Evolutionary conservation across 2,329 filamentous ascomycete species (phyloP), one percentile per base, ranked within the genome.

Genomic region (Atkinsonella hypoxylon): DNA sequence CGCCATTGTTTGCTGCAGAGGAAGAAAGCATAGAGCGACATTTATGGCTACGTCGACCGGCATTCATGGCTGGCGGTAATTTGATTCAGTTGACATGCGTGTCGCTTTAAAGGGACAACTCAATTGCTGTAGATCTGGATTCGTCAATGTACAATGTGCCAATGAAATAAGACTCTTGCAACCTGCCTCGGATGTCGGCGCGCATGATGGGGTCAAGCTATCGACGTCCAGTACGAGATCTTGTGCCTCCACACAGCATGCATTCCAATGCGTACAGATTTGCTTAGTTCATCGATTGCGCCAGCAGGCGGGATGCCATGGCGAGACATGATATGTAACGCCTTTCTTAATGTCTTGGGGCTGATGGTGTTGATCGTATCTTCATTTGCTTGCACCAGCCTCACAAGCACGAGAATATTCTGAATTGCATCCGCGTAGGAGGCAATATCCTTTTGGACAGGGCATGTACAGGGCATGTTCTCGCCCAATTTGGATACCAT

Each of bases 1-100:
- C 75, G 81, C 49, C 94, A 97, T 66, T 98, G 93, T 65, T 72
- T 98, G 48, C 68, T 97, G 56, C 78, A 78, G 60, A 78, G 80
- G 18, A 53, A 45, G 22, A 47, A 22, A 15, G 40, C 30, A 18
- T 47, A 34, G 20, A 5, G 20, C 15, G 38, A 15, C 43, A 36
- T 15, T 15, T n/a, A 18, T n/a, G 39, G 18, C 13, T 4, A 41
- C 13, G 9, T 18, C 9, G 39, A 4, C 39, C 11, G 34, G 39
- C 2, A 4, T 41, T 20, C 39, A 41, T 12, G 39, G 8, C 39
- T 18, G 18, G 26, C 26, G 26, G 8, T 26, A 6, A 26, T 26
- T 26, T 26, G 1, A 5, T 26, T 26, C 26, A 8, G 26, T 7
- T 26, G 26, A 26, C 8, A 26, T 7, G 2, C 26, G 7, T 26